These are phyloP conservation scores for Septoria linicola DNA, from an alignment of 2,329 filamentous ascomycete genomes.

Conservation along the genomic window DNA sequence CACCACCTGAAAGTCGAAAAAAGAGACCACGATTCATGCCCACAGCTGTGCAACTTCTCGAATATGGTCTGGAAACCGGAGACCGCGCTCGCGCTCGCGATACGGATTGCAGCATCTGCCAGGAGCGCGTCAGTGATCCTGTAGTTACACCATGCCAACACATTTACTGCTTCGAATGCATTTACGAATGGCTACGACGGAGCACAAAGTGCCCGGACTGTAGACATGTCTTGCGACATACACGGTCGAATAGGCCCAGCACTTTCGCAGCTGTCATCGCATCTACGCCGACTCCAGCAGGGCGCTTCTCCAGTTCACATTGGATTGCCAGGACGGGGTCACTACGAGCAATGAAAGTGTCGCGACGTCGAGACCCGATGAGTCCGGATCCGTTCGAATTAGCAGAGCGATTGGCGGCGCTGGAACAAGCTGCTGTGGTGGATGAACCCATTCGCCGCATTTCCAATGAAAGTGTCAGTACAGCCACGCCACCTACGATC, in stretches of 20 bases:
- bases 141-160: conserved; percentile 22
- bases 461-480: conserved; percentile 1
- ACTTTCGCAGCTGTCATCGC: not conserved
- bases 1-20: not conserved
- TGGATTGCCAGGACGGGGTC: not conserved
- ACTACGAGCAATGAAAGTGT: not conserved
- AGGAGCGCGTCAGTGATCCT: conserved; percentile 9
- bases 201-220: conserved; percentile 18
- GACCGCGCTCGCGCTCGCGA: conserved; percentile 13
- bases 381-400: conserved; percentile 3
- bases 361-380: not conserved
- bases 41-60: conserved; percentile 12
- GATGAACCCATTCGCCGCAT: not conserved
- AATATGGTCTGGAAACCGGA: conserved; percentile 14
- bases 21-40: conserved; percentile 11
- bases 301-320: not conserved
- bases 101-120: conserved; percentile 21
- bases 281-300: not conserved
- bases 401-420: not conserved
- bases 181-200: conserved; percentile 14
- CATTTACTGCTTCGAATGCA: conserved; percentile 21
- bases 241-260: conserved; percentile 1
- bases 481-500: conserved; percentile 1
- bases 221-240: conserved; percentile 2
- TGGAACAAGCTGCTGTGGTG: not conserved